Conservation (phyloP, 2,329 filamentous ascomycete species). For the Eutypella sp. region DNA sequence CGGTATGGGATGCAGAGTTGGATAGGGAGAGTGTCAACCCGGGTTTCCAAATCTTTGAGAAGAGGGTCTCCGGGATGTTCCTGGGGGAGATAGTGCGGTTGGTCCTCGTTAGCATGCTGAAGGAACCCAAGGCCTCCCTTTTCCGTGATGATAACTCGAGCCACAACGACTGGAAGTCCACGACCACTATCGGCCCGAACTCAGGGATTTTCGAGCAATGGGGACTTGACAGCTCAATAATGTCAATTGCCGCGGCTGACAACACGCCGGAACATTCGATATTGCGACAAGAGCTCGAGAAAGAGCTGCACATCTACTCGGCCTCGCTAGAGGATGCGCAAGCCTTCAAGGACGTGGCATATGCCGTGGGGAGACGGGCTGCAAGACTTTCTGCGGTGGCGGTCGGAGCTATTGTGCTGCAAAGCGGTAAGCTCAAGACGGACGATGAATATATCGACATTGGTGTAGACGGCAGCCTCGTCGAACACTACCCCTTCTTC, state of each 20-base stretch:
- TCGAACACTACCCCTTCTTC: slow-evolving; percentile 94
- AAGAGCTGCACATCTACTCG: slow-evolving; percentile 68
- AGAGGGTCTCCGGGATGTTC: slow-evolving; percentile 98
- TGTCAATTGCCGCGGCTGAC: slow-evolving; percentile 83
- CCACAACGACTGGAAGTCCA: slow-evolving; percentile 64
- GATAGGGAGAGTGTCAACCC: slow-evolving; percentile 83
- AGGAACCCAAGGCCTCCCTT: slow-evolving; percentile 60
- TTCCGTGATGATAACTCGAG: slow-evolving; percentile 74
- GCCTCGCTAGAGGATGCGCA: slow-evolving; percentile 79
- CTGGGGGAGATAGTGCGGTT: slow-evolving; percentile 87
- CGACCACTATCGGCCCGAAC: slow-evolving; percentile 60
- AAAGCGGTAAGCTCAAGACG: slow-evolving; percentile 65
- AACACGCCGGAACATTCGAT: slow-evolving; percentile 64
- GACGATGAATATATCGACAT: slow-evolving; percentile 75
- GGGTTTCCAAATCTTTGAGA: slow-evolving; percentile 97
- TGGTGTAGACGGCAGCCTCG: slow-evolving; percentile 88
- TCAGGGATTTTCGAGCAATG: slow-evolving; percentile 72
- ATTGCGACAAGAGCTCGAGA: slow-evolving; percentile 73
- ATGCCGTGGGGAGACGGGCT: slow-evolving; percentile 81
- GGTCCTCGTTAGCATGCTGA: slow-evolving; percentile 66
- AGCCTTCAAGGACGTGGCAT: slow-evolving; percentile 77
- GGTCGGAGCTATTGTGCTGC: slow-evolving; percentile 76
- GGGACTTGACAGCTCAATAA: slow-evolving; percentile 86
- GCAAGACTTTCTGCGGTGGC: slow-evolving; percentile 85
- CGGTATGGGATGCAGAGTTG: slow-evolving; percentile 72